Base-by-base conservation (phyloP, 441 rosid genomes). In the Iberis amara region DNA sequence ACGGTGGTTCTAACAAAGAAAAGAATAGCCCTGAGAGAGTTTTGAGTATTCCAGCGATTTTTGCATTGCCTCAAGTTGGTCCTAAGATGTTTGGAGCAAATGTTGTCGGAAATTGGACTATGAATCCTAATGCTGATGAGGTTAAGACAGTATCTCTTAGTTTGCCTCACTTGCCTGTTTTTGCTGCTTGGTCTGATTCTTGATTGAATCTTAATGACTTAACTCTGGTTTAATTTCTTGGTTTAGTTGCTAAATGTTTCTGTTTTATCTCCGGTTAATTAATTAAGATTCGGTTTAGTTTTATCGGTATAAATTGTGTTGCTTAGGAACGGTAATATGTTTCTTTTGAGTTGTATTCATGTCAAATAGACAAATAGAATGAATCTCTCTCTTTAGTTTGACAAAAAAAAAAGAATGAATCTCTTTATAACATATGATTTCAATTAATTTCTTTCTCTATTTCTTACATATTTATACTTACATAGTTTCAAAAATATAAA, bases 131-230 rank as follows among this genome's bases (percentile, higher is more conserved):
- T 26, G 57, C 77, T 23, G 85, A 83, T 23, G 85, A 83, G 48
- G 47, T 76, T n/a, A 82, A 83, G 89, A 65, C 81, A 36, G 73
- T 75, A 48, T 57, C 81, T 27, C 68, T 85, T 35, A 35, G 77
- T 38, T 53, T 81, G 77, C 86, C 96, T 61, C 88, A 79, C 54
- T 66, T 83, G 76, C 91, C 96, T 27, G 77, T 88, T 70, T 85
- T 87, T 42, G 86, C 98, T 62, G 87, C 91, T n/a, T 85, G 96
- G 98, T 81, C 89, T 43, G 98, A 91, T 68, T 73, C 86, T 38
- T 87, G 18, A 40, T 51, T 27, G 13, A 51, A 24, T 45, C 48
- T 30, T n/a, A 7, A 30, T 10, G 7, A 13, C 55, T 59, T 3
- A 28, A 59, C 65, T 65, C 6, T 61, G 48, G 53, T n/a, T 18